phyloP scores from a whole-genome alignment of 176 grass and related monocot species.

The Bonia amplexicaulis region DNA sequence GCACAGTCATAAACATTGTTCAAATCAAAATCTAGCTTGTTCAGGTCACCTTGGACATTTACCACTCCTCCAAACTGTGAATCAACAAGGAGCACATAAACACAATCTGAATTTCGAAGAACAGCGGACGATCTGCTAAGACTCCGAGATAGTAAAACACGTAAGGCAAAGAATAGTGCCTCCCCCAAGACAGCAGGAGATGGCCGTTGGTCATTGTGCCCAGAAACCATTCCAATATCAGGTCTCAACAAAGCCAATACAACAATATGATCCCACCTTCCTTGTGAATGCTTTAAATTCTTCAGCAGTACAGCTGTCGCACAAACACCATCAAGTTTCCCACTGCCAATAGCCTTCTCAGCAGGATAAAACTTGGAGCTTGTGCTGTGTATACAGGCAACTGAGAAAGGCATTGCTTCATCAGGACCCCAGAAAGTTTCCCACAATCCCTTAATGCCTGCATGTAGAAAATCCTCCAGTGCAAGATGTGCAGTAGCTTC shows the following conservation, averaged over 20 bases:
- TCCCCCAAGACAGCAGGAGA: constrained; percentile 70
- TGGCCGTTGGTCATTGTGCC: constrained; percentile 46
- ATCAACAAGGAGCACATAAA: constrained; percentile 91
- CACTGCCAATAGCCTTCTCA: constrained; percentile 79
- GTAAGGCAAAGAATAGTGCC: constrained; percentile 86
- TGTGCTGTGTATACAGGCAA: constrained; percentile 92
- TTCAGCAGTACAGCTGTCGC: constrained; percentile 76
- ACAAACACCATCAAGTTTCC: constrained; percentile 83
- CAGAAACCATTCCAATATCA: constrained; percentile 58
- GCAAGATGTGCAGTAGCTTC: constrained; percentile 86
- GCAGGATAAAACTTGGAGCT: constrained; percentile 89
- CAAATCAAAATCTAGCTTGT: constrained; percentile 74
- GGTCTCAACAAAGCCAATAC: constrained; percentile 74
- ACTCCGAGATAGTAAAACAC: constrained; percentile 80
- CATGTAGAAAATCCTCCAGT: constrained; percentile 91
- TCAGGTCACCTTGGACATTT: constrained; percentile 88
- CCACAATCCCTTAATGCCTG: constrained; percentile 79
- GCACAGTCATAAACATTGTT: constrained; percentile 83
- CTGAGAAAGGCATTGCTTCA: constrained; percentile 71
- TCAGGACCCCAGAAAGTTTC: constrained; percentile 89
- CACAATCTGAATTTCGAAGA: constrained; percentile 68
- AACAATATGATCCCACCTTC: constrained; percentile 93
- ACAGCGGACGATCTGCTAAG: constrained; percentile 80
- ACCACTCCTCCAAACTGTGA: constrained; percentile 93
- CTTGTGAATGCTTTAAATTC: constrained; percentile 52